phyloP scores from a whole-genome alignment of 2,329 filamentous ascomycete genomes.

The Penicillium sp. region DNA sequence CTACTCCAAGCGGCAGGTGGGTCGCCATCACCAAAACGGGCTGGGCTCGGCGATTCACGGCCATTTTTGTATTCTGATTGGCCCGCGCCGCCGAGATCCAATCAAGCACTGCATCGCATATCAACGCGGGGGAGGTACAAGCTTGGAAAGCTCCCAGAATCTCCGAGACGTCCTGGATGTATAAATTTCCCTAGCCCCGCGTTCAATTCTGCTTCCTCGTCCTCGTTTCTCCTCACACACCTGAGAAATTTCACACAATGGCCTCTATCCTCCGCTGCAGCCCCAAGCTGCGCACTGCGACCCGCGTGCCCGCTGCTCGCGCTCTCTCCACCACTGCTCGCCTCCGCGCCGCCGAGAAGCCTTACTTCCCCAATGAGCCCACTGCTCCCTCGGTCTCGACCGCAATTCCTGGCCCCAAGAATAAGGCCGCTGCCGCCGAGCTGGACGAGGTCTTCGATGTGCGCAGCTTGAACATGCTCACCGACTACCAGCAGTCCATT shows the following conservation, averaged over 20 bases:
- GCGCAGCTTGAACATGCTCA: slow-evolving; percentile 80
- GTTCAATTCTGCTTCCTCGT: background rate
- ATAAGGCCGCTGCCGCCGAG: slow-evolving; percentile 69
- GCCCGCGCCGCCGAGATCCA: slow-evolving; percentile 27
- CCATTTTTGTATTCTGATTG: slow-evolving; percentile 22
- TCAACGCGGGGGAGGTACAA: slow-evolving; percentile 27
- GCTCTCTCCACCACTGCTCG: slow-evolving; percentile 41
- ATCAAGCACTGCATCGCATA: slow-evolving; percentile 10
- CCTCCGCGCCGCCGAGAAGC: slow-evolving; percentile 45
- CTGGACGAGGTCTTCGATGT: slow-evolving; percentile 83
- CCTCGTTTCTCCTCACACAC: background rate
- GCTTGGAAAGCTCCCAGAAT: slow-evolving; percentile 18
- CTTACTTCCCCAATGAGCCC: slow-evolving; percentile 65
- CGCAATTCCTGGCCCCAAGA: slow-evolving; percentile 75
- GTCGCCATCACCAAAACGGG: background rate
- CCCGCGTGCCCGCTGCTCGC: slow-evolving; percentile 40
- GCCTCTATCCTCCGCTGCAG: slow-evolving; percentile 42
- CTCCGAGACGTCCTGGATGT: slow-evolving; percentile 10
- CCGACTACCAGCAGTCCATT: slow-evolving; percentile 72
- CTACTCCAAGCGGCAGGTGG: slow-evolving; percentile 8
- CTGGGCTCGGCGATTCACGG: slow-evolving; percentile 24
- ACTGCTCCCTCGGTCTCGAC: slow-evolving; percentile 58
- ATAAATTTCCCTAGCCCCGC: slow-evolving; percentile 26
- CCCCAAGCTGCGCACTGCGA: slow-evolving; percentile 36
- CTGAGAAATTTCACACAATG: slow-evolving; percentile 32